Evolutionary conservation across 2,329 filamentous ascomycete species (phyloP).

Genomic region (Fusarium buharicum): DNA sequence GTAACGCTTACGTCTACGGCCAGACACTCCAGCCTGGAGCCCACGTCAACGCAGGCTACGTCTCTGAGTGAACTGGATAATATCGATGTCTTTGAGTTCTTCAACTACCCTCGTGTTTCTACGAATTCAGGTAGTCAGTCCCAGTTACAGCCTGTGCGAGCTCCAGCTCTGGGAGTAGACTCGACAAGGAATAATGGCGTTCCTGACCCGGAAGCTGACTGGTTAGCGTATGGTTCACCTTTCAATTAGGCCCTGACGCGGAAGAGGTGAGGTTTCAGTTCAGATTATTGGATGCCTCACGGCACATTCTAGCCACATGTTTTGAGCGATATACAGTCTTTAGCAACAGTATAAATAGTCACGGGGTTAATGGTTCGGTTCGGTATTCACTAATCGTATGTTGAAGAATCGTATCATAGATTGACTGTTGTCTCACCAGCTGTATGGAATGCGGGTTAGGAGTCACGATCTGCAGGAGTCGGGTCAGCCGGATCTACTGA

Average conservation of each 20-base stretch:
- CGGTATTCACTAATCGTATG: too few relatives aligned
- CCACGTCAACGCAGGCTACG: constrained; percentile 52
- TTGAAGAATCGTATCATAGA: too few relatives aligned
- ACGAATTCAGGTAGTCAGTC: constrained; percentile 36
- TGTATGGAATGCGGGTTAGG: too few relatives aligned
- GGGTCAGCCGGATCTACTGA: neutral
- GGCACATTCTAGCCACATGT: neutral
- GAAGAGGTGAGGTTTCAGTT: neutral
- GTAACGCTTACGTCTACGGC: constrained; percentile 51
- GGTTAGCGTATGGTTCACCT: constrained; percentile 32
- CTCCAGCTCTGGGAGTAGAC: constrained; percentile 4
- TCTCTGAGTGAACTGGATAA: constrained; percentile 56
- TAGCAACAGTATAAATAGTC: neutral
- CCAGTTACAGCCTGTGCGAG: constrained; percentile 5
- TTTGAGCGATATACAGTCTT: neutral
- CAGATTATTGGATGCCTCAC: constrained; percentile 11
- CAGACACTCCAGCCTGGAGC: constrained; percentile 52
- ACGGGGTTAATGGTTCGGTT: too few relatives aligned
- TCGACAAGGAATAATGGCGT: constrained; percentile 17
- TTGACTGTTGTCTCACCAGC: too few relatives aligned
- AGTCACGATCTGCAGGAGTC: neutral
- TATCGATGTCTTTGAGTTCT: constrained; percentile 59
- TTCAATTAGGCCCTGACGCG: constrained; percentile 3
- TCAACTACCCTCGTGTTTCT: constrained; percentile 54
- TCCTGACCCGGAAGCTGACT: constrained; percentile 32